A percentile compares a stretch with the other conserved stretches of the same genome.
These are phyloP conservation scores for Parasitella parasitica DNA, from an alignment of 371 early-diverging fungal species.

Conservation along the genomic window DNA sequence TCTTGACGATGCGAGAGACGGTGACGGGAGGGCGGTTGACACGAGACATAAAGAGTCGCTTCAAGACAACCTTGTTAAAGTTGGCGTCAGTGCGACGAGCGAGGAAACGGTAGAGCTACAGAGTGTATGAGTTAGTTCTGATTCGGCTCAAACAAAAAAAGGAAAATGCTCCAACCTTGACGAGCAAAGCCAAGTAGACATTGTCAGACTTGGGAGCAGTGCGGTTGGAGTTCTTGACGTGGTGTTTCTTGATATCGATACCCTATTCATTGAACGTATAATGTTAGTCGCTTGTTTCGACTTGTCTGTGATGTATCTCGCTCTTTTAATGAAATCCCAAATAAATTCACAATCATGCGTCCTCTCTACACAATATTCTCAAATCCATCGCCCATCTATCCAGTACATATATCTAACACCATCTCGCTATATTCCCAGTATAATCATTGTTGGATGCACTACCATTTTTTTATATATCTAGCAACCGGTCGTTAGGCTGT, in stretches of 20 bases:
- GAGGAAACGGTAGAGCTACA: slow-evolving; percentile 94
- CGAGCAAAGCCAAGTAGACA: slow-evolving; percentile 93
- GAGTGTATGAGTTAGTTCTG: not conserved
- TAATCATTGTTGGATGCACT: not conserved
- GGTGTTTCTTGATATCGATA: slow-evolving; percentile 96
- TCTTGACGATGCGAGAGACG: slow-evolving; percentile 82
- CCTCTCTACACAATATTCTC: not conserved
- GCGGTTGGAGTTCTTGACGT: slow-evolving; percentile 90
- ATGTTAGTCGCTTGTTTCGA: not conserved
- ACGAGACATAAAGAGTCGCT: slow-evolving; percentile 97
- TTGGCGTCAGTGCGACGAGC: slow-evolving; percentile 96
- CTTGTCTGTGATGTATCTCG: not conserved
- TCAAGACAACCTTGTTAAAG: slow-evolving; percentile 98
- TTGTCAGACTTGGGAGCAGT: slow-evolving; percentile 88
- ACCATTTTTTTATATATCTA: slow-evolving; percentile 25
- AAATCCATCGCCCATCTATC: not conserved
- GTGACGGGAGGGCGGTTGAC: slow-evolving; percentile 96
- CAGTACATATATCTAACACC: not conserved
- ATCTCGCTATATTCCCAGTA: not conserved
- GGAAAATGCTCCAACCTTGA: slow-evolving; percentile 73
- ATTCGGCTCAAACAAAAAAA: not conserved
- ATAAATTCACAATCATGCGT: not conserved
- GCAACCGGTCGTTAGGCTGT: slow-evolving; percentile 27
- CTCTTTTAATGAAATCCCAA: not conserved
- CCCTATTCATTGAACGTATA: slow-evolving; percentile 64